Conservation (phyloP, 805 yeast species). For the Phaffomyces antillensis region DNA sequence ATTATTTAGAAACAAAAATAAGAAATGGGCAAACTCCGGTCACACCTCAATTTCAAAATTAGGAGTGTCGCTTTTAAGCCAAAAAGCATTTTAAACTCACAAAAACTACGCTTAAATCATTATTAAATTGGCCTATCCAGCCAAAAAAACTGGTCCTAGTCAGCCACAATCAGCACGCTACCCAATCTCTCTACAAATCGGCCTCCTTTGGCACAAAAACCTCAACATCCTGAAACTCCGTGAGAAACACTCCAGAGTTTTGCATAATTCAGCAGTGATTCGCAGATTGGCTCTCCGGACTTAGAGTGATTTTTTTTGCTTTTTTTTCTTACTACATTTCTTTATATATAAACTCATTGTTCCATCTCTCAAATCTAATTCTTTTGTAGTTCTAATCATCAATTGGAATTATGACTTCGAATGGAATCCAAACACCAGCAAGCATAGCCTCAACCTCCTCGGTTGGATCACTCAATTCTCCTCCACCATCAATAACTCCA, state of each 20-base stretch:
- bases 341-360: neutral
- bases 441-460: slow-evolving; percentile 1
- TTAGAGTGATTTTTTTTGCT: neutral
- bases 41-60: neutral
- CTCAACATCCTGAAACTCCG: slow-evolving; percentile 3
- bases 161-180: neutral
- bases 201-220: neutral
- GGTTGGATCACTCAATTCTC: neutral
- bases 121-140: too few relatives aligned
- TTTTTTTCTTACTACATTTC: too few relatives aligned
- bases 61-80: too few relatives aligned
- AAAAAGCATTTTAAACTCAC: too few relatives aligned
- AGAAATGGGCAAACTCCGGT: neutral
- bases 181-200: neutral
- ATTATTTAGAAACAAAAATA: neutral
- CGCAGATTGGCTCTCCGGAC: slow-evolving; percentile 1
- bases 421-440: neutral
- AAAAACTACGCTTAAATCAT: too few relatives aligned
- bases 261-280: slow-evolving; percentile 2
- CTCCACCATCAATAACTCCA: slow-evolving; percentile 2
- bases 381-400: neutral
- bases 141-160: too few relatives aligned
- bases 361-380: neutral
- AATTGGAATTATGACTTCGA: neutral
- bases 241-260: slow-evolving; percentile 4